Evolutionary conservation across 345 rosid species (phyloP), one percentile per base, ranked within the genome.

Genomic region (Cardiospermum halicacabum): DNA sequence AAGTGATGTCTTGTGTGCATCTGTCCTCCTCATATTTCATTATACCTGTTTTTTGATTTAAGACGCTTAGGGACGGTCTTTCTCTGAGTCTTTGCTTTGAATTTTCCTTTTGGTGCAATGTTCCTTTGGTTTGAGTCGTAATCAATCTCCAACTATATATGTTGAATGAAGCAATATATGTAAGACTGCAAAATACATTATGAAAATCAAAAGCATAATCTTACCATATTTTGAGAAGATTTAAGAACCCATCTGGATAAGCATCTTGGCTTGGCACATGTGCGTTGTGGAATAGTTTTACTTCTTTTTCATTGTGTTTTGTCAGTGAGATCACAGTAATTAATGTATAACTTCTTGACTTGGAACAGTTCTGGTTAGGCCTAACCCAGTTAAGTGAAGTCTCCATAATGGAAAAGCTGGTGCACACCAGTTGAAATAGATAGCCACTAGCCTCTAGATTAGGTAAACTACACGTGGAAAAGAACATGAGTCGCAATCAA

Each of bases 381-480:
- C 79, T 48, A 72, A 68, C 75, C 74, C 80, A 78, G 53, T 69
- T n/a, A 69, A 71, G 63, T 6, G 24, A 64, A 69, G 54, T 69
- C n/a, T n/a, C 72, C 53, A 39, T 34, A 49, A 70, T 69, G 66
- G 48, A 73, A 63, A 74, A 80, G 37, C 70, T 65, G 69, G 83
- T 72, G 69, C 60, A 62, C 72, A 58, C 62, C 79, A 75, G 81
- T 78, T 77, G 83, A 81, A 72, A 74, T 68, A 36, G 83, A 73
- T 77, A 65, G 69, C 65, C 47, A 69, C 78, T 54, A 63, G 67
- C 53, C 76, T 16, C 42, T 67, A 64, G 74, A 80, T 80, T 88
- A 81, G 91, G 88, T 83, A 85, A 85, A 67, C 85, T 78, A 70
- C 89, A 88, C 89, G 91, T 85, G 89, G 89, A 87, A 84, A 87